Percentiles rank a stretch among this genome's conserved stretches.
Conservation (phyloP, 176 grass and related monocot genomes). For the Oryza meyeriana region DNA sequence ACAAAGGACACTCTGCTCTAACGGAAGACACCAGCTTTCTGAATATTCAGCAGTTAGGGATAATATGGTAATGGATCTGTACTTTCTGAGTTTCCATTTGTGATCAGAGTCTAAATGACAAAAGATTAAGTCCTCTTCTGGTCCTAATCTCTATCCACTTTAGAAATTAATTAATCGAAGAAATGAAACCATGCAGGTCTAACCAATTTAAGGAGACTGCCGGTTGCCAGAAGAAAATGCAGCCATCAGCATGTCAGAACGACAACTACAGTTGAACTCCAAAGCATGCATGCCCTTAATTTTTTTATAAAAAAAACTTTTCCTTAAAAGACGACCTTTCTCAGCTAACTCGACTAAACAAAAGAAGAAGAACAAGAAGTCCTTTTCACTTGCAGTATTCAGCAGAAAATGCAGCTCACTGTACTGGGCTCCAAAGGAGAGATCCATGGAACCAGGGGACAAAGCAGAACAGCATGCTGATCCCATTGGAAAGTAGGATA, state of each 20-base stretch:
- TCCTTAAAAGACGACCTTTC: background rate
- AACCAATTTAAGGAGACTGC: conserved; percentile 10
- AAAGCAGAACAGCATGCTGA: background rate
- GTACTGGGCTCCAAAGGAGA: background rate
- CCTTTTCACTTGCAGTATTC: background rate
- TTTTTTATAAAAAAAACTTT: background rate
- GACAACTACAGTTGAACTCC: conserved; percentile 23
- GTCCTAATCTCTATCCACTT: background rate
- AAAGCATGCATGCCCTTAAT: background rate
- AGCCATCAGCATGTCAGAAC: background rate
- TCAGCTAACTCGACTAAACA: background rate
- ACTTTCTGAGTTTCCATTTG: background rate
- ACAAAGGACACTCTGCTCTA: background rate
- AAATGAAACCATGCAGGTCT: background rate
- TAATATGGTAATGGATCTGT: background rate
- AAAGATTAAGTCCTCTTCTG: background rate
- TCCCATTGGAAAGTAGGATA: conserved; percentile 5
- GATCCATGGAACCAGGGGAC: background rate
- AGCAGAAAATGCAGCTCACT: background rate
- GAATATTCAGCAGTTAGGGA: background rate
- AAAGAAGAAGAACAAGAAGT: background rate
- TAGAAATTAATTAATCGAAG: background rate
- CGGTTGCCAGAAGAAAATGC: background rate
- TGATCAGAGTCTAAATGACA: background rate
- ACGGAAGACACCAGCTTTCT: conserved; percentile 8